phyloP scores from a whole-genome alignment of 441 rosid genomes.

The Populus hybrid region DNA sequence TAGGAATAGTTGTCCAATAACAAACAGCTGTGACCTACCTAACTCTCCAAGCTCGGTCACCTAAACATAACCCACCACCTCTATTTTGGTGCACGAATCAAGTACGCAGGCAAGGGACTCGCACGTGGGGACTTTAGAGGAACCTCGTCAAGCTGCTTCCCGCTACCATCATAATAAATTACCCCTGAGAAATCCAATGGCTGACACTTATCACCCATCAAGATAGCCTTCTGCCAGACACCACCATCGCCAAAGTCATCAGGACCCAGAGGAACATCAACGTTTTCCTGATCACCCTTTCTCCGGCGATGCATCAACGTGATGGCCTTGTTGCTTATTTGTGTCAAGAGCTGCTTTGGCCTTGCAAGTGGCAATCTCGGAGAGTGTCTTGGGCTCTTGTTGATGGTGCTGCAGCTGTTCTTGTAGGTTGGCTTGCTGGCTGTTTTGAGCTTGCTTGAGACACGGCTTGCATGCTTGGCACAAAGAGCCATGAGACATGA shows the following conservation, averaged over 20 bases:
- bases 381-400: slow-evolving; percentile 8
- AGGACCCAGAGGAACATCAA: slow-evolving; percentile 18
- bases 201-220: slow-evolving; percentile 90
- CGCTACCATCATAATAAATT: slow-evolving; percentile 62
- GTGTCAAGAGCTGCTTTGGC: slow-evolving; percentile 42
- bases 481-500: slow-evolving; percentile 36
- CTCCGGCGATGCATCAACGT: slow-evolving; percentile 32
- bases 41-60: not conserved
- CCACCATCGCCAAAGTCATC: slow-evolving; percentile 73
- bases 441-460: slow-evolving; percentile 40
- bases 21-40: not conserved
- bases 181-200: slow-evolving; percentile 80
- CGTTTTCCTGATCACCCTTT: not conserved
- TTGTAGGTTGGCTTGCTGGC: slow-evolving; percentile 1
- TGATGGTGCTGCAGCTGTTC: not conserved
- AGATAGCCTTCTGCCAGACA: slow-evolving; percentile 68
- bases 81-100: not conserved
- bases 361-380: slow-evolving; percentile 21
- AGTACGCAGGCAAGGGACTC: slow-evolving; percentile 53
- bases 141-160: slow-evolving; percentile 45
- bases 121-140: slow-evolving; percentile 74
- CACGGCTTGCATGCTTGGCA: slow-evolving; percentile 45
- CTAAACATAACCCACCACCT: not conserved
- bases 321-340: slow-evolving; percentile 56
- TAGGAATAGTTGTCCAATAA: not conserved